Evolutionary conservation across 768 basidiomycete species (phyloP), one percentile per base, ranked within the genome.

Genomic region (Mycena maculata): DNA sequence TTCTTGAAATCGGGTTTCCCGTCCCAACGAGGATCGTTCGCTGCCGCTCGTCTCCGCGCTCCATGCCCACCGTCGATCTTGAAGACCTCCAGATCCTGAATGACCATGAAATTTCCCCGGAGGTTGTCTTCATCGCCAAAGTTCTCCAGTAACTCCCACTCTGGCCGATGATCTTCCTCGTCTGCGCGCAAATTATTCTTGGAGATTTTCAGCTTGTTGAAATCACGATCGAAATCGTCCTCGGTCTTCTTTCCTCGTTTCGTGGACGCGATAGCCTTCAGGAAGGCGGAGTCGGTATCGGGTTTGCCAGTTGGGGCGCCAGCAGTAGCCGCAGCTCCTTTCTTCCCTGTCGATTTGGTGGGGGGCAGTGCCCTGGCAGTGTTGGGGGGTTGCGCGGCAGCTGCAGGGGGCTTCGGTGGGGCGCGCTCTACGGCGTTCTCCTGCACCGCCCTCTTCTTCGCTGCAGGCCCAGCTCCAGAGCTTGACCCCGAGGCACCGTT

Each of bases 101-200:
- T 85, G 3, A 91, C 86, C 92, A 94, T 93, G 68, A 94, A 93
- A 73, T 93, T 93, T 0, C 92, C 92, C 48, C 90, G 76, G 39
- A 93, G 44, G 62, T 85, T 84, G 4, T 76, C 77, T 54, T 90
- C 86, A 63, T 91, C 87, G 25, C 86, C 90, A 74, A 92, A 90
- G 41, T 90, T 88, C 27, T 86, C 90, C 45, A 92, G 72, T 15
- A 89, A 75, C 3, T 80, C 83, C 90, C 89, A 91, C 49, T 85
- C 83, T 45, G 65, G 69, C n/a, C 65, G 56, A 16, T 84, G 77
- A 48, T 85, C 85, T 33, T 78, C 79, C 22, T 87, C 84, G 28
- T 83, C 83, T 4, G 73, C 77, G 60, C 78, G 79, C 55, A 88
- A 68, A 54, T 87, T 87, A 3, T 91, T 89, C 72, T 87, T 90